A percentile compares a stretch with the other conserved stretches of the same genome.
phyloP scores from a whole-genome alignment of 768 basidiomycete species.

The Pulveroboletus ravenelii region DNA sequence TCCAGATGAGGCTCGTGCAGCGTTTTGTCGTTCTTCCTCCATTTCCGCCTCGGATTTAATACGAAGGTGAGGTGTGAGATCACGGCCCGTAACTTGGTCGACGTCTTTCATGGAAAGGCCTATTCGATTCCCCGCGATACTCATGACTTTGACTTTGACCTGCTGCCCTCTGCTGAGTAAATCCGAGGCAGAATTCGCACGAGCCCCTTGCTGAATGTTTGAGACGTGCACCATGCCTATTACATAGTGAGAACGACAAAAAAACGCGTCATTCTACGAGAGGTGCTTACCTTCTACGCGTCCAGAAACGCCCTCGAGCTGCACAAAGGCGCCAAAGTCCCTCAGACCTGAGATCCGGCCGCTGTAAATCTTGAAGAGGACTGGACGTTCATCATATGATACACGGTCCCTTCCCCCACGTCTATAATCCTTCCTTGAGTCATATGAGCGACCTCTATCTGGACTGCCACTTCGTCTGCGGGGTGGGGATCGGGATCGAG shows the following conservation, averaged over 20 bases:
- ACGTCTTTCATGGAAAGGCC: slow-evolving; percentile 98
- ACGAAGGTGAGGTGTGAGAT: slow-evolving; percentile 90
- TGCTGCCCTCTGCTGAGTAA: slow-evolving; percentile 77
- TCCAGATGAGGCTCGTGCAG: slow-evolving; percentile 67
- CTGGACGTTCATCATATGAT: slow-evolving; percentile 69
- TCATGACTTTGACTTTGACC: slow-evolving; percentile 97
- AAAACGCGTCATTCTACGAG: not conserved
- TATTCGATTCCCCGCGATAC: slow-evolving; percentile 73
- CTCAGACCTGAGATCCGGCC: slow-evolving; percentile 82
- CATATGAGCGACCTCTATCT: slow-evolving; percentile 48
- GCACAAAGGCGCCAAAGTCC: slow-evolving; percentile 95
- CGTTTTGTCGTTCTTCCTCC: slow-evolving; percentile 67
- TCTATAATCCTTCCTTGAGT: slow-evolving; percentile 38
- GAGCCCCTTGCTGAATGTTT: slow-evolving; percentile 77
- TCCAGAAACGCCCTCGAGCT: slow-evolving; percentile 80
- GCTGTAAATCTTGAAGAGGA: slow-evolving; percentile 92
- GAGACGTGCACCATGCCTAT: slow-evolving; percentile 98
- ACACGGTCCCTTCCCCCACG: slow-evolving; percentile 34
- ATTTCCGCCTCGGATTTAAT: slow-evolving; percentile 94
- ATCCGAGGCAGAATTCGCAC: slow-evolving; percentile 85
- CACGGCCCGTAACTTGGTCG: slow-evolving; percentile 84
- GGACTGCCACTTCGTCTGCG: slow-evolving; percentile 58
- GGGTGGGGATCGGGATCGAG: slow-evolving; percentile 41
- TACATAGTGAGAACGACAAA: slow-evolving; percentile 4
- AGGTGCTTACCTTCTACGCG: slow-evolving; percentile 77